Evolutionary conservation across 1,139 yeast genomes (phyloP).

Genomic region (Blastobotrys persicus): DNA sequence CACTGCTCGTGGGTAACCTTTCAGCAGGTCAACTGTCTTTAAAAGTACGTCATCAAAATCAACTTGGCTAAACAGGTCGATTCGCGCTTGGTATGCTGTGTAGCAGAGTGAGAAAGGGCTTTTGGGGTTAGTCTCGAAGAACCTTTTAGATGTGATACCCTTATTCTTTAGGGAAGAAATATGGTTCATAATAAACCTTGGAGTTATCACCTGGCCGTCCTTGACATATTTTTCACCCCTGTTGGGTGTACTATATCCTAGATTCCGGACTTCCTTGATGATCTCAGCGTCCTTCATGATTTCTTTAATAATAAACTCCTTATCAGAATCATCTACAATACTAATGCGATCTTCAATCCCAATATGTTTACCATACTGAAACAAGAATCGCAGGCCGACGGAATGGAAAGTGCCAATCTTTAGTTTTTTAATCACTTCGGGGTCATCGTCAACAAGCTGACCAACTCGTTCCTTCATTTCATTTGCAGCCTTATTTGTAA

Average conservation of each 20-base stretch:
- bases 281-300: conserved; percentile 9
- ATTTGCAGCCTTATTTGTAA: conserved; percentile 84
- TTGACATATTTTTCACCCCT: not conserved
- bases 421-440: conserved; percentile 42
- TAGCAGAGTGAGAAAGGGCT: conserved; percentile 13
- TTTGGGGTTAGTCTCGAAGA: not conserved
- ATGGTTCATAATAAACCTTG: not conserved
- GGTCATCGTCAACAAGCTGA: conserved; percentile 14
- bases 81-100: conserved; percentile 47
- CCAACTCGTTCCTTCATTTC: conserved; percentile 70
- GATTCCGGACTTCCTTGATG: not conserved
- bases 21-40: conserved; percentile 51
- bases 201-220: not conserved
- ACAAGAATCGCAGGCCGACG: conserved; percentile 61
- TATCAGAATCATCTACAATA: conserved; percentile 69
- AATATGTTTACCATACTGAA: conserved; percentile 52
- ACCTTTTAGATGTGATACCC: conserved; percentile 9
- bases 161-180: conserved; percentile 17
- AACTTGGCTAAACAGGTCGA: conserved; percentile 45
- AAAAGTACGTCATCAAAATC: conserved; percentile 87
- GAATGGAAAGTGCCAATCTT: conserved; percentile 87
- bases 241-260: conserved; percentile 2
- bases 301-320: conserved; percentile 44
- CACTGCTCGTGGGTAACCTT: conserved; percentile 46
- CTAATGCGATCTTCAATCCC: conserved; percentile 45